A percentile compares a stretch with the other conserved stretches of the same genome.
phyloP scores from a whole-genome alignment of 2,329 filamentous ascomycete species.

The Penicillium sp. region DNA sequence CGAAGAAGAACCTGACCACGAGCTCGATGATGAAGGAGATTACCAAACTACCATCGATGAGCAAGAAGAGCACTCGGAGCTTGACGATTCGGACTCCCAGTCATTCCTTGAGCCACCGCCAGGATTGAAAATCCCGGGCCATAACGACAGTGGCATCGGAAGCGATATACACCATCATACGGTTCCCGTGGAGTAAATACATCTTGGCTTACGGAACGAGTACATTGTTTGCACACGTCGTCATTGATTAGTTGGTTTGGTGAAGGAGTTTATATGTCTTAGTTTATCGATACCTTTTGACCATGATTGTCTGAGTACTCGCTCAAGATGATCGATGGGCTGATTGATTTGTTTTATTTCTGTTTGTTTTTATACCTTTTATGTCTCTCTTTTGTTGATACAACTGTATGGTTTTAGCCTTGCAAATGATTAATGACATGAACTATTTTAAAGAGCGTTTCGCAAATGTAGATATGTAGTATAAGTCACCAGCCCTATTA shows the following conservation, averaged over 20 bases:
- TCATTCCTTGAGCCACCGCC: constrained; percentile 14
- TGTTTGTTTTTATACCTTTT: not conserved
- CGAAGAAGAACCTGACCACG: not conserved
- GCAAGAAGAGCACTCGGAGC: constrained; percentile 4
- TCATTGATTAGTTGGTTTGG: not conserved
- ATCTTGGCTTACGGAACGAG: not conserved
- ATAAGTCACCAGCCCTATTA: no score
- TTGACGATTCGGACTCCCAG: constrained; percentile 3
- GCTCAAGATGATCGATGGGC: not conserved
- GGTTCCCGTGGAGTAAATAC: not conserved
- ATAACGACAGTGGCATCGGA: constrained; percentile 15
- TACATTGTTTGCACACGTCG: not conserved
- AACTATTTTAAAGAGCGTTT: not conserved
- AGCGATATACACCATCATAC: constrained; percentile 8
- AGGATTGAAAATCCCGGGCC: constrained; percentile 4
- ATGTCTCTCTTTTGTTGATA: constrained; percentile 12
- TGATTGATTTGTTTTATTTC: not conserved
- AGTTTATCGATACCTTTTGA: not conserved
- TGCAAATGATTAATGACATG: constrained; percentile 9
- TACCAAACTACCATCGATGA: constrained; percentile 14
- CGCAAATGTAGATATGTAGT: not conserved
- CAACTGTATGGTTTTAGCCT: not conserved
- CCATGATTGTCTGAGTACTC: not conserved
- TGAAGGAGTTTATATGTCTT: not conserved
- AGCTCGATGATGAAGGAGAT: constrained; percentile 15